Evolutionary conservation across 1,284 basidiomycete species (phyloP), one percentile per base, ranked within the genome.

Genomic region (Polyporus tsugae): DNA sequence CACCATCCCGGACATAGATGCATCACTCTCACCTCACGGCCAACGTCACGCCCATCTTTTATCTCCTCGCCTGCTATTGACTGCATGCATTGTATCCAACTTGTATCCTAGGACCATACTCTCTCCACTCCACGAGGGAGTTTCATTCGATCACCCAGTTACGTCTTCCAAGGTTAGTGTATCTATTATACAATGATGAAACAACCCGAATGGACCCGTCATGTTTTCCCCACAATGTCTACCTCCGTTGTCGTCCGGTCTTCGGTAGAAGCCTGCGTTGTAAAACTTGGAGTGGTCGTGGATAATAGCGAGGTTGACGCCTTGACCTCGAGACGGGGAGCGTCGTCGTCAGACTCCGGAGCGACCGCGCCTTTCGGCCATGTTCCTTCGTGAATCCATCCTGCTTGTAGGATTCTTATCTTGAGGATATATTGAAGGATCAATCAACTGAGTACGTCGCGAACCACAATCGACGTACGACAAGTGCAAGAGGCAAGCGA

Each of bases 331-430:
- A 29, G 64, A 39, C 53, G 38, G 29, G n/a, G 39, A 39, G 72
- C 57, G n/a, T 83, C 82, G 61, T 89, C 87, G 75, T 91, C 90
- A 15, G 89, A 83, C 60, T 88, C 87, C 2, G 86, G 88, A 19
- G 81, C 87, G 11, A 82, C 78, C 36, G 85, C 82, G 25, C 86
- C 89, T 62, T 80, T 79, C 19, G 92, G 92, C 92, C 92, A 94
- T 52, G 90, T 92, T 52, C 87, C 83, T 60, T 94, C 92, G 63
- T 87, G 86, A 62, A 91, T 78, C 92, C 92, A 94, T 44, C 89
- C 89, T 46, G 89, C 86, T 76, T 91, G 86, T 57, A 93, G 78
- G 67, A 94, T 84, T 75, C 90, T 90, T 73, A 93, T 84, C 92
- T 94, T 57, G 6, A 41, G 35, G 44, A 53, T n/a, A n/a, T n/a